Base-by-base conservation (phyloP, 176 grass and related monocot species). In the Zea luxurians region DNA sequence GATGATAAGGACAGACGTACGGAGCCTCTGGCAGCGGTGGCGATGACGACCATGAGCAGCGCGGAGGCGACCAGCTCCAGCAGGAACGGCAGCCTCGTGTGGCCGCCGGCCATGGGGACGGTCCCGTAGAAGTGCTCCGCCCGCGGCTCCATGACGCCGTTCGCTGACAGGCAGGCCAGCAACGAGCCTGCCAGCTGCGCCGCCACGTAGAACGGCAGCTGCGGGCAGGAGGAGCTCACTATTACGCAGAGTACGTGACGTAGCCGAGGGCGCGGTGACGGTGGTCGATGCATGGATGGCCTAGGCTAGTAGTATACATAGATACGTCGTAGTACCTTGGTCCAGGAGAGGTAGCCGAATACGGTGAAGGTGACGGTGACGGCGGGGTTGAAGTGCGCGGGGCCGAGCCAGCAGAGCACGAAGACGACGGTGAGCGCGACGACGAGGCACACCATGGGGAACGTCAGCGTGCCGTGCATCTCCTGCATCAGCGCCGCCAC, bases 31-130 rank as follows among this genome's bases (percentile, higher is more conserved):
- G 87, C 20, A 2, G 80, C 91, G 48, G 42, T 77, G 40, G 87
- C 71, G 63, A 93, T 85, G 75, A 93, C 87, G 64, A 93, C 58
- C 87, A 93, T 93, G 44, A 93, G 69, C 1, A 85, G 67, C 47
- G 86, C 83, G 37, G 91, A 93, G 37, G 66, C 86, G 45, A 87
- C 55, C 45, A 93, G 37, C 85, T 93, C 91, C 0, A 90, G 45
- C 10, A 90, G 48, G 46, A 93, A 88, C 0, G 91, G 86, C 4
- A 90, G 85, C 48, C 83, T 40, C 0, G 72, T 63, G 45, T 50
- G 17, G 10, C 13, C 59, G 57, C 59, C 46, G 35, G 38, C 38
- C 76, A 67, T 50, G 0, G 84, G 87, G 0, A 18, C 80, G 0
- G 82, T 93, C 17, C 87, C 87, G 55, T 87, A 93, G 70, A 85